phyloP scores from a whole-genome alignment of 23 red algal species.

The Gracilariopsis chorda region DNA sequence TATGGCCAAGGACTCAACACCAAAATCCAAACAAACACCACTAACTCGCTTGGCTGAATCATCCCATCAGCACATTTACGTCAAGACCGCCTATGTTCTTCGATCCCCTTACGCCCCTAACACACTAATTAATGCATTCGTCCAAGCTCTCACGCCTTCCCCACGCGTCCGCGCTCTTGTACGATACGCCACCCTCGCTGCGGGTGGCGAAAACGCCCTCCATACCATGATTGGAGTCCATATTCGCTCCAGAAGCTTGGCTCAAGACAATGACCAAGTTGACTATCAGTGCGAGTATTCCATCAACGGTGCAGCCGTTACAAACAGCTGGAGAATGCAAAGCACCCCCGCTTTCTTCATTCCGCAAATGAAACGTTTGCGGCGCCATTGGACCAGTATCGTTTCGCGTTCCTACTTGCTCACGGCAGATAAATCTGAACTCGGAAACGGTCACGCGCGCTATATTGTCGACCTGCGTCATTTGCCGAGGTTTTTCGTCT shows the following conservation, averaged over 20 bases:
- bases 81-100: conserved; percentile 66
- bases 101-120: neutral
- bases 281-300: conserved; percentile 63
- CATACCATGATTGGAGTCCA: conserved; percentile 60
- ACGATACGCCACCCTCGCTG: neutral
- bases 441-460: neutral
- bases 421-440: neutral
- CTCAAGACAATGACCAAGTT: conserved; percentile 20
- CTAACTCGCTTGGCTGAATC: neutral
- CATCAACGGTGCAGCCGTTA: neutral
- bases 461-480: neutral
- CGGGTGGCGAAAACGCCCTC: neutral
- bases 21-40: neutral
- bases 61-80: conserved; percentile 54
- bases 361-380: conserved; percentile 14
- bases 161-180: neutral
- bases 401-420: neutral
- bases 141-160: conserved; percentile 33
- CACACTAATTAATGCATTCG: conserved; percentile 32
- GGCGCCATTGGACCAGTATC: neutral
- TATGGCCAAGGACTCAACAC: conserved; percentile 24
- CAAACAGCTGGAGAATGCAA: conserved; percentile 31
- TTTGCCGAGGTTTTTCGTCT: conserved; percentile 33
- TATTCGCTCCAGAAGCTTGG: conserved; percentile 43
- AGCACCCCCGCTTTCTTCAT: conserved; percentile 8